Evolutionary conservation across 106 monocot species (phyloP), one percentile per base, ranked within the genome.

Genomic region (Acanthochlamys bracteata): DNA sequence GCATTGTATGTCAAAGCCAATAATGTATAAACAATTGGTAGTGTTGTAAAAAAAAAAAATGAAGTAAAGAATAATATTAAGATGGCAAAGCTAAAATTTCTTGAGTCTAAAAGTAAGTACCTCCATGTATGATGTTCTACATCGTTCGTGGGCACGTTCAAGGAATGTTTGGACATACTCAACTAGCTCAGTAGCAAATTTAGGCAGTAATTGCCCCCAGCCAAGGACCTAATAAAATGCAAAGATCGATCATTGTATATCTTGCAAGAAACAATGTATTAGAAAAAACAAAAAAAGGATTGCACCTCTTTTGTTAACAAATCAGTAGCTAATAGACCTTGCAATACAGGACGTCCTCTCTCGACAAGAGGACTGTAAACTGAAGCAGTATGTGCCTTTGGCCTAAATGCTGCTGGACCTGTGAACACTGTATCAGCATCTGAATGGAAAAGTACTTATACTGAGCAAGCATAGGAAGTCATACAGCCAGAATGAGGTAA

Each of bases 361-460:
- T 91, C 91, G 49, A 91, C 61, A 47, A 69, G 70, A 66, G 85
- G 70, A 49, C 62, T 79, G 70, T 98, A 98, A 10, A 72, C 63
- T 59, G 84, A 53, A 56, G 79, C 40, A 58, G 76, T 67, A 75
- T 85, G 80, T 25, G 73, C 85, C 14, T 91, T 75, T 56, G 96
- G 96, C 51, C 91, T 84, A 71, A 98, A 98, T 61, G 96, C 91
- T 42, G 96, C 88, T 64, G 96, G 91, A 78, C 88, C 96, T 98
- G 67, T 71, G 49, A 26, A 24, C 67, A 57, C 11, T 26, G 24
- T 17, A 57, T 60, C 11, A 24, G 16, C 17, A 52, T 51, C 25
- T 25, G 6, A n/a, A 27, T 43, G 12, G 17, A 17, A 49, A 49
- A 3, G 17, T 9, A 33, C 33, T 33, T 33, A 33, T 33, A 33